Evolutionary conservation across 208 protist genomes (phyloP).

Genomic region (Leishmania arabica): DNA sequence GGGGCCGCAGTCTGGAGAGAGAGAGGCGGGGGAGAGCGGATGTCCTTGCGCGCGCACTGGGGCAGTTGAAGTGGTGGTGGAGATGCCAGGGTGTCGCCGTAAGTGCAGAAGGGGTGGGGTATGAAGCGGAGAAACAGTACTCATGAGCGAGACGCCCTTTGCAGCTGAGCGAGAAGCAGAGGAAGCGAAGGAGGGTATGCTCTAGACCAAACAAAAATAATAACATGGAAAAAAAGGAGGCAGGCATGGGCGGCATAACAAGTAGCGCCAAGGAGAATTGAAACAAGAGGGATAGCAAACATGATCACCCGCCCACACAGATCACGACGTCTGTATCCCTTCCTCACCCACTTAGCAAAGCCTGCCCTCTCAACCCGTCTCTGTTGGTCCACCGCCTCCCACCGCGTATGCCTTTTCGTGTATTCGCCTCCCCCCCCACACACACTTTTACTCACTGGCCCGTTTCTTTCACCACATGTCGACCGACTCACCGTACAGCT

Average conservation of each 20-base stretch:
- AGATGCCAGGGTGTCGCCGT: not conserved
- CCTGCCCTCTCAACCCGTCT: not conserved
- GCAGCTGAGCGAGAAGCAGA: not conserved
- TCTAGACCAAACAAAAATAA: not conserved
- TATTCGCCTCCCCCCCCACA: not conserved
- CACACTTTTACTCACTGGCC: not conserved
- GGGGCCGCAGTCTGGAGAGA: not conserved
- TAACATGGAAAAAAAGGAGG: not conserved
- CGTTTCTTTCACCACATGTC: conserved; percentile 17
- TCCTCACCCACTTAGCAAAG: not conserved
- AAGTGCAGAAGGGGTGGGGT: not conserved
- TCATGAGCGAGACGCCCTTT: not conserved
- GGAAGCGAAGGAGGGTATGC: not conserved
- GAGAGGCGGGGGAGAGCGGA: not conserved
- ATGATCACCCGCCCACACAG: not conserved
- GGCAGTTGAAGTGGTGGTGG: not conserved
- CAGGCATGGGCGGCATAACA: not conserved
- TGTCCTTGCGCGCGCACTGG: not conserved
- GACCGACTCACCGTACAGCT: conserved; percentile 13
- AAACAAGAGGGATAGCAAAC: not conserved
- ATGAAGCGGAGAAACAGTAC: not conserved
- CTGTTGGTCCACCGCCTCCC: not conserved
- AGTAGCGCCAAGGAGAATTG: not conserved
- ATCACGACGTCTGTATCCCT: not conserved
- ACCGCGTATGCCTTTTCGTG: not conserved